Evolutionary conservation across 768 basidiomycete genomes (phyloP).

Genomic region (Clavulina sp.): DNA sequence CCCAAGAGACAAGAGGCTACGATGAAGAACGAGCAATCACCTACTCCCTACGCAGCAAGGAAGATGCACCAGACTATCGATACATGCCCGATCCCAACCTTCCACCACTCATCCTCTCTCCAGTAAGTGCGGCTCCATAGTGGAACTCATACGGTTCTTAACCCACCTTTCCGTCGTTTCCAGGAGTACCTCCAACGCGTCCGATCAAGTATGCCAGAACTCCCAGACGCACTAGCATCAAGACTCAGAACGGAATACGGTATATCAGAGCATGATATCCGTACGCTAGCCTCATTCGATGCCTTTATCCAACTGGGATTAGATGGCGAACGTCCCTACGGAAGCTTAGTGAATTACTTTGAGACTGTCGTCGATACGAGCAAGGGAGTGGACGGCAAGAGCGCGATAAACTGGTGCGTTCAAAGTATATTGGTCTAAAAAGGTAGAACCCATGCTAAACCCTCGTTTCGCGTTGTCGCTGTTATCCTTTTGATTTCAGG

Average conservation of each 20-base stretch:
- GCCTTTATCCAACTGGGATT: constrained; percentile 41
- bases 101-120: constrained; percentile 39
- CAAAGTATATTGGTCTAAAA: background rate
- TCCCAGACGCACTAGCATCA: constrained; percentile 44
- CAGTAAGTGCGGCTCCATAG: constrained; percentile 2
- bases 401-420: constrained; percentile 69
- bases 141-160: background rate
- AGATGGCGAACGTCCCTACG: constrained; percentile 32
- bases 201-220: constrained; percentile 43
- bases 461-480: background rate
- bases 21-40: constrained; percentile 71
- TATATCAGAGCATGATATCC: constrained; percentile 45
- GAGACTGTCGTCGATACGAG: constrained; percentile 44
- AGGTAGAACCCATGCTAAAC: no score
- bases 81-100: constrained; percentile 98
- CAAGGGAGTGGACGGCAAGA: constrained; percentile 41
- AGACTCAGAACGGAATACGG: constrained; percentile 34
- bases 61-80: constrained; percentile 86
- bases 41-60: constrained; percentile 70
- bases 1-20: constrained; percentile 84
- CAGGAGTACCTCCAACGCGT: constrained; percentile 48
- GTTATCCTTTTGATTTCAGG: constrained; percentile 29
- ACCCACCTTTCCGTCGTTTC: background rate
- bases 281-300: constrained; percentile 61
- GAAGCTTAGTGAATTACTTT: constrained; percentile 60